These are phyloP conservation scores for Serendipita indica DNA, from an alignment of 768 basidiomycete genomes.

Conservation along the genomic window DNA sequence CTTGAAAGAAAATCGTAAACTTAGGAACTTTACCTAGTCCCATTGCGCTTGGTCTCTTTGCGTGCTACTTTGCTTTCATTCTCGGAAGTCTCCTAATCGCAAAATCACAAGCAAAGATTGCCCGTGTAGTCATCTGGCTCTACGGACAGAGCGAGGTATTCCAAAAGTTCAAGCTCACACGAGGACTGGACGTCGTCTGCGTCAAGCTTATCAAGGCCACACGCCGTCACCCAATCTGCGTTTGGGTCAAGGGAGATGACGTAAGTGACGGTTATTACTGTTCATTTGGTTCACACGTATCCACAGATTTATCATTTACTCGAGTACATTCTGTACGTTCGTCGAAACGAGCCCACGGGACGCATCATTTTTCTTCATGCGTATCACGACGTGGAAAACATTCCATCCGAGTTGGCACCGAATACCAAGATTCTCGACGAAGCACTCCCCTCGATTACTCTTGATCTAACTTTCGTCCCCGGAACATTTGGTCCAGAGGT, in stretches of 20 bases:
- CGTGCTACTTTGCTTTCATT: not conserved
- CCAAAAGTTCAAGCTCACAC: not conserved
- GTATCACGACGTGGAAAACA: slow-evolving; percentile 33
- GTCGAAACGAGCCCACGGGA: slow-evolving; percentile 53
- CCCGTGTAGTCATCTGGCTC: slow-evolving; percentile 3
- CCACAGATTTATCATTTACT: slow-evolving; percentile 49
- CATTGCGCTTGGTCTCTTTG: not conserved
- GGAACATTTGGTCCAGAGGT: slow-evolving; percentile 15
- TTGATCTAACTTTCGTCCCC: slow-evolving; percentile 34
- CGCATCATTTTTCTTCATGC: slow-evolving; percentile 57
- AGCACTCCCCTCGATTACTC: slow-evolving; percentile 48
- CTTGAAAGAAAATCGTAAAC: slow-evolving; percentile 38
- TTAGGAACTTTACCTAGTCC: not conserved
- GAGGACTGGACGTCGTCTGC: not conserved
- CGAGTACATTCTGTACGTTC: slow-evolving; percentile 50
- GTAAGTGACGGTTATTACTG: slow-evolving; percentile 23
- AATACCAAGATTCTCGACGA: slow-evolving; percentile 53
- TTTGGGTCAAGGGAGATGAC: slow-evolving; percentile 40
- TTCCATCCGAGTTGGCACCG: slow-evolving; percentile 58
- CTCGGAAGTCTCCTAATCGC: not conserved
- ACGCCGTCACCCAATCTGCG: not conserved
- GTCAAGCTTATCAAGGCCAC: slow-evolving; percentile 6
- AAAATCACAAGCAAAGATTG: slow-evolving; percentile 9
- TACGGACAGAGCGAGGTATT: not conserved
- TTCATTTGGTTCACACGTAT: not conserved